phyloP scores from a whole-genome alignment of 2,329 filamentous ascomycete species.

The Boeremia lycopersici region DNA sequence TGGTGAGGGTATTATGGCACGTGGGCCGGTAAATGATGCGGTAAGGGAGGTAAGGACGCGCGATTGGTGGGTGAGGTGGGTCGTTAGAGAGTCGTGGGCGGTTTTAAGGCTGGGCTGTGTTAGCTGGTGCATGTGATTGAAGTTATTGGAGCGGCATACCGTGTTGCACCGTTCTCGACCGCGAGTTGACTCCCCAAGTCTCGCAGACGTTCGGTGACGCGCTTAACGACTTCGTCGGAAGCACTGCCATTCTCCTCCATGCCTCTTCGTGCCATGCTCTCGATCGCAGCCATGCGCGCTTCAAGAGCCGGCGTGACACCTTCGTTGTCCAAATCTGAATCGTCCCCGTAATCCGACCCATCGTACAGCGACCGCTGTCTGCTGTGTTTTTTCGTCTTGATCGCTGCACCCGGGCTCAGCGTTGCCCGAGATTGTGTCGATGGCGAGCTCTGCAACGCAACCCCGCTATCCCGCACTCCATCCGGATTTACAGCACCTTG shows the following conservation, averaged over 20 bases:
- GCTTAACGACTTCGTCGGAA: constrained; percentile 69
- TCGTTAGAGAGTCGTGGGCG: constrained; percentile 74
- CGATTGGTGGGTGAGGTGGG: constrained; percentile 76
- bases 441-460: constrained; percentile 51
- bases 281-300: constrained; percentile 73
- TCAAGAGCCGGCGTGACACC: constrained; percentile 71
- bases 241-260: constrained; percentile 70
- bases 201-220: constrained; percentile 71
- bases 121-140: constrained; percentile 7
- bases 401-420: constrained; percentile 48
- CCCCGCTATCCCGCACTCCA: constrained; percentile 53
- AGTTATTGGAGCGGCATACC: constrained; percentile 55
- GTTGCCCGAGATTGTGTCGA: constrained; percentile 41
- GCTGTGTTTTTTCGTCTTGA: constrained; percentile 45
- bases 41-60: constrained; percentile 75
- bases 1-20: constrained; percentile 66
- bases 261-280: constrained; percentile 67
- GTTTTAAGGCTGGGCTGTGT: constrained; percentile 67
- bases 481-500: constrained; percentile 31
- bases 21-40: constrained; percentile 73
- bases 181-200: constrained; percentile 75
- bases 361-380: constrained; percentile 64
- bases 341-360: constrained; percentile 75
- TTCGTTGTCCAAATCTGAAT: constrained; percentile 71
- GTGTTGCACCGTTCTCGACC: constrained; percentile 73